phyloP scores from a whole-genome alignment of 2,329 filamentous ascomycete species.

The Aspergillus neoniger region DNA sequence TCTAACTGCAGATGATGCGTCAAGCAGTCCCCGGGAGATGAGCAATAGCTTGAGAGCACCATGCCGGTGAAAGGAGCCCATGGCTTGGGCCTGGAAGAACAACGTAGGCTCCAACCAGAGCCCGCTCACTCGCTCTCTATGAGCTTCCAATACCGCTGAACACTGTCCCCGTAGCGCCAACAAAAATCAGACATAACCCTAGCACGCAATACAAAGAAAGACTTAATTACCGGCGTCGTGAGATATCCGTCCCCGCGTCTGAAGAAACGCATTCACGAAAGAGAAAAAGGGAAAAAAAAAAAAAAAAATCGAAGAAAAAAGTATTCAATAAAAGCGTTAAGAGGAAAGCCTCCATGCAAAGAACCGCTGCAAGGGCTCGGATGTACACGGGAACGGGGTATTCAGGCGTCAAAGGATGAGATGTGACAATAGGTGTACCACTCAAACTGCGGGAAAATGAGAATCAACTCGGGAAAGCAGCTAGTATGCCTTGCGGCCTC shows the following conservation, averaged over 20 bases:
- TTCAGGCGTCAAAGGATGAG: slow-evolving; percentile 9
- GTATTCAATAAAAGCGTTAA: slow-evolving; percentile 20
- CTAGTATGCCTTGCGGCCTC: slow-evolving; percentile 43
- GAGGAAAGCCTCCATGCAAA: slow-evolving; percentile 16
- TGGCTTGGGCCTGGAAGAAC: slow-evolving; percentile 8
- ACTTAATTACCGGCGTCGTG: slow-evolving; percentile 39
- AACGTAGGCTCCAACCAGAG: slow-evolving; percentile 21
- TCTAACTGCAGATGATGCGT: slow-evolving; percentile 1
- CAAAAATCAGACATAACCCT: slow-evolving; percentile 31
- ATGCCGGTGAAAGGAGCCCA: slow-evolving; percentile 1
- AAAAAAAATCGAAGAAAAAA: slow-evolving; percentile 17
- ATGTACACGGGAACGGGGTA: slow-evolving; percentile 22
- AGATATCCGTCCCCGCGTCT: slow-evolving; percentile 31
- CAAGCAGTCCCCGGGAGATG: background rate
- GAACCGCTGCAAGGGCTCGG: slow-evolving; percentile 17
- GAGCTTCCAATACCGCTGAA: slow-evolving; percentile 33
- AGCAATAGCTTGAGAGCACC: slow-evolving; percentile 3
- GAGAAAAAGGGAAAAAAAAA: slow-evolving; percentile 12
- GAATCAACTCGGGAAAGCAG: slow-evolving; percentile 13
- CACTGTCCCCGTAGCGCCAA: slow-evolving; percentile 41
- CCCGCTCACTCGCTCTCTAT: slow-evolving; percentile 24
- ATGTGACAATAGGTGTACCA: background rate
- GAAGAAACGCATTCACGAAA: slow-evolving; percentile 17
- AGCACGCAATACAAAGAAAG: slow-evolving; percentile 34
- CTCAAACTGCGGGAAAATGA: background rate